Conservation (phyloP, 768 basidiomycete genomes). For the Piloderma croceum region DNA sequence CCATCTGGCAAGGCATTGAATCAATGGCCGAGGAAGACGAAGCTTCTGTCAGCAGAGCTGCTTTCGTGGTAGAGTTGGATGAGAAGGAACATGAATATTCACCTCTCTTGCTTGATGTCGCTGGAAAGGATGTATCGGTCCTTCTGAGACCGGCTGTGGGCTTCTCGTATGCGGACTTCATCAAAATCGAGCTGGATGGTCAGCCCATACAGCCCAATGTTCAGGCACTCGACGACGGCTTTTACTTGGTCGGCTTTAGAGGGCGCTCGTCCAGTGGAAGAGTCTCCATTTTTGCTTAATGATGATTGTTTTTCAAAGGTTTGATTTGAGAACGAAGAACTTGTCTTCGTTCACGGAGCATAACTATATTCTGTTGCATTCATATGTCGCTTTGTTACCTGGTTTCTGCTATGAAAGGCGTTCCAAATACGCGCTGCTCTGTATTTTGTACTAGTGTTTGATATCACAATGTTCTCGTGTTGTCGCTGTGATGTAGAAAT, state of each 20-base stretch:
- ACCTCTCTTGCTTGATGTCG: slow-evolving; percentile 14
- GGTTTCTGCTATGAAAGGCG: neutral
- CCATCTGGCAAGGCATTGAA: neutral
- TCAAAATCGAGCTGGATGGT: slow-evolving; percentile 26
- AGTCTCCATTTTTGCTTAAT: slow-evolving; percentile 19
- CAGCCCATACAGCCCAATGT: slow-evolving; percentile 13
- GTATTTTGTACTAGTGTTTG: too few species aligned
- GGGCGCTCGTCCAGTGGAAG: slow-evolving; percentile 18
- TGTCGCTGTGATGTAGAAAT: too few species aligned
- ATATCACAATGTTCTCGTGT: too few species aligned
- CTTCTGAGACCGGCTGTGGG: slow-evolving; percentile 11
- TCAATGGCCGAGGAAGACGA: slow-evolving; percentile 1
- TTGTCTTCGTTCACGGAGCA: neutral
- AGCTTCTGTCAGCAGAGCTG: slow-evolving; percentile 1
- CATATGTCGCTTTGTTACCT: neutral
- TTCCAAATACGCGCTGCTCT: neutral
- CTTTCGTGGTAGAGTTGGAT: neutral
- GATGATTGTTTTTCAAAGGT: slow-evolving; percentile 10
- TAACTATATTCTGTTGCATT: neutral
- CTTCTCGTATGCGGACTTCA: slow-evolving; percentile 1
- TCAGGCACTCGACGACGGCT: slow-evolving; percentile 11
- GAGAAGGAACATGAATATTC: neutral
- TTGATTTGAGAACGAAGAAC: neutral
- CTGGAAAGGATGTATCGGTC: slow-evolving; percentile 10
- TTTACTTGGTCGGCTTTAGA: slow-evolving; percentile 20